Percentiles rank a stretch among this genome's conserved stretches.
These are phyloP conservation scores for Diaporthe batatas DNA, from an alignment of 2,329 filamentous ascomycete genomes.

Conservation along the genomic window DNA sequence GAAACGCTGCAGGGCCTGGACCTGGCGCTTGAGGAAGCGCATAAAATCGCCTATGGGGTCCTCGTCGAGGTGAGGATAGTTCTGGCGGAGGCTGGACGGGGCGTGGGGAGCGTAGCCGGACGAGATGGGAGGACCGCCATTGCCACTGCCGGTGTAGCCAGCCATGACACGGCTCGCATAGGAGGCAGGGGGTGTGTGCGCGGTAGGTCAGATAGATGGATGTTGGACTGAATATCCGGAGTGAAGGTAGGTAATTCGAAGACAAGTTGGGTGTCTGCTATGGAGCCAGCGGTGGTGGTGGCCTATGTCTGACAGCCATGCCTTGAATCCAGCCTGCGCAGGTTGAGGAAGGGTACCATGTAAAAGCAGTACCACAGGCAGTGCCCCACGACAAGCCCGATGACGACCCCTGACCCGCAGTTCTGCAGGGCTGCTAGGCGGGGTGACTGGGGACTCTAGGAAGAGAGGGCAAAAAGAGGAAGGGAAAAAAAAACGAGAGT, in stretches of 20 bases:
- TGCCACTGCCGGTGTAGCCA: slow-evolving; percentile 39
- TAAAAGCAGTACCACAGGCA: slow-evolving; percentile 1
- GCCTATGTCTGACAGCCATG: slow-evolving; percentile 41
- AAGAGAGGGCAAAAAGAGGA: background rate
- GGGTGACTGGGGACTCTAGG: slow-evolving; percentile 9
- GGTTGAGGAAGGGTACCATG: slow-evolving; percentile 15
- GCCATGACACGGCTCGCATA: slow-evolving; percentile 40
- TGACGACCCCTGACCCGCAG: slow-evolving; percentile 30
- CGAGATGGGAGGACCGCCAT: slow-evolving; percentile 35
- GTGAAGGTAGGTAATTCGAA: background rate
- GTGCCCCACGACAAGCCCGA: slow-evolving; percentile 2
- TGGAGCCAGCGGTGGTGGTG: slow-evolving; percentile 29
- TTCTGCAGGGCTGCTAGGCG: slow-evolving; percentile 16
- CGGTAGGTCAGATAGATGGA: background rate
- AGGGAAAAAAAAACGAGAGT: background rate
- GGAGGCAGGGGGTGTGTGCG: background rate
- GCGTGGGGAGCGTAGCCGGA: slow-evolving; percentile 35
- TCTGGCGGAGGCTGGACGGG: slow-evolving; percentile 41
- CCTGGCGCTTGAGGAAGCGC: slow-evolving; percentile 47
- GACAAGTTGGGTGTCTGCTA: background rate
- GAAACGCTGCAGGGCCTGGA: slow-evolving; percentile 56
- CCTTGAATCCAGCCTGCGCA: slow-evolving; percentile 25
- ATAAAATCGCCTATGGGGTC: slow-evolving; percentile 54
- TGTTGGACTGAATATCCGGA: background rate
- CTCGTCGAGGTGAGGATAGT: slow-evolving; percentile 46